These are phyloP conservation scores for Monilinia fructicola DNA, from an alignment of 2,329 filamentous ascomycete genomes.

Conservation along the genomic window DNA sequence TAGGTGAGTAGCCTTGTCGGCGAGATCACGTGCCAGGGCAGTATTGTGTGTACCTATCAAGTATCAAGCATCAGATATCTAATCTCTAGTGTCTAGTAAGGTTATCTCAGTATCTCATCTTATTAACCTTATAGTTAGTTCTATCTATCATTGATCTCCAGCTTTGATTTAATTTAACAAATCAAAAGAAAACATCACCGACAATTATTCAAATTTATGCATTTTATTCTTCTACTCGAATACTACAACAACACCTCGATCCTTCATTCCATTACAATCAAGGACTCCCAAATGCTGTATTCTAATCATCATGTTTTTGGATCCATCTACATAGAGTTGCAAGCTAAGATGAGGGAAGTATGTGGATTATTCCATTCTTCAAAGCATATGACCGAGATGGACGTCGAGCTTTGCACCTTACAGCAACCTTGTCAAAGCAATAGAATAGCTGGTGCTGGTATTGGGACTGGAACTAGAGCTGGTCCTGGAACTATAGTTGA, in stretches of 20 bases:
- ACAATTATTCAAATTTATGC: not conserved
- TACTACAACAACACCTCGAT: not conserved
- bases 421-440: not conserved
- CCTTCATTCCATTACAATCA: not conserved
- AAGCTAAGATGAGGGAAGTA: not conserved
- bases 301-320: not conserved
- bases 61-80: no score
- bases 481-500: no score
- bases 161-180: no score
- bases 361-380: not conserved
- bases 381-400: not conserved
- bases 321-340: not conserved
- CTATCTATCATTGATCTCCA: no score
- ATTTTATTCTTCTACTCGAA: no score
- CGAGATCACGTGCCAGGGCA: no score
- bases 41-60: no score
- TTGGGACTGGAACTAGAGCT: no score
- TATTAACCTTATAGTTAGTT: no score
- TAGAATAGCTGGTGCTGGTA: not conserved
- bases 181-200: not conserved
- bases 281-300: not conserved
- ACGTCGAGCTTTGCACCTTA: conserved; percentile 5
- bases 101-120: no score
- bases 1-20: no score
- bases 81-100: no score